Conservation (phyloP, 106 monocot genomes). For the Dendrobium chrysotoxum region DNA sequence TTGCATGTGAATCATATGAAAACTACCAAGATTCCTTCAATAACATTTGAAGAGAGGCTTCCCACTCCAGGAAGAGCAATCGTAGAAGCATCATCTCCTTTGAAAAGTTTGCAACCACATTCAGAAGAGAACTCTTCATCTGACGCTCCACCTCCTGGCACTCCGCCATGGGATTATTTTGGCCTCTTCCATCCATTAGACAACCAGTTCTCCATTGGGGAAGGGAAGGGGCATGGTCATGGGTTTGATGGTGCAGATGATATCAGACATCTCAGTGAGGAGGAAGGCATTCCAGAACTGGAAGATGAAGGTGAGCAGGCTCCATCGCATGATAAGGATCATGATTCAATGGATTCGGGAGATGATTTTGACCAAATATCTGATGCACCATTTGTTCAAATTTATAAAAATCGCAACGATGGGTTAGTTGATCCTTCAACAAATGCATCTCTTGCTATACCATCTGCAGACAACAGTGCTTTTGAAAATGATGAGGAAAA, state of each 20-base stretch:
- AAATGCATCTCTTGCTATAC: constrained; percentile 9
- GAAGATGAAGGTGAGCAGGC: constrained; percentile 61
- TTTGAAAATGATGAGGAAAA: constrained; percentile 25
- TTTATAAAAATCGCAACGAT: constrained; percentile 63
- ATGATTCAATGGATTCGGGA: constrained; percentile 40
- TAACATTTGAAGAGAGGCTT: constrained; percentile 47
- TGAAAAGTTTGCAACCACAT: constrained; percentile 10
- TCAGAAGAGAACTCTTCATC: constrained; percentile 28
- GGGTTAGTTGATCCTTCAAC: constrained; percentile 15
- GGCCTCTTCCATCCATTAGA: constrained; percentile 63
- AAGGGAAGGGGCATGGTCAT: constrained; percentile 25
- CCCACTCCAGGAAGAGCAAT: constrained; percentile 35
- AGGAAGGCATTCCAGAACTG: constrained; percentile 78
- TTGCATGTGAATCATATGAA: constrained; percentile 81
- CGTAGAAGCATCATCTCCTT: constrained; percentile 17
- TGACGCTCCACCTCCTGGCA: constrained; percentile 33
- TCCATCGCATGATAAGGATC: constrained; percentile 29
- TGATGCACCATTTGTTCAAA: constrained; percentile 56
- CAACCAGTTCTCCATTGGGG: constrained; percentile 53
- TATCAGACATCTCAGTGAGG: constrained; percentile 46
- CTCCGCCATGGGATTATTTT: constrained; percentile 89
- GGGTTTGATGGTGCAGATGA: constrained; percentile 39
- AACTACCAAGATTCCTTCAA: constrained; percentile 30
- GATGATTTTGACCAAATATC: constrained; percentile 82
- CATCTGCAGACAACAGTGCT: constrained; percentile 1